A percentile compares a stretch with the other conserved stretches of the same genome.
Conservation (phyloP, 1,139 yeast genomes). For the Saccharomyces hybrid region DNA sequence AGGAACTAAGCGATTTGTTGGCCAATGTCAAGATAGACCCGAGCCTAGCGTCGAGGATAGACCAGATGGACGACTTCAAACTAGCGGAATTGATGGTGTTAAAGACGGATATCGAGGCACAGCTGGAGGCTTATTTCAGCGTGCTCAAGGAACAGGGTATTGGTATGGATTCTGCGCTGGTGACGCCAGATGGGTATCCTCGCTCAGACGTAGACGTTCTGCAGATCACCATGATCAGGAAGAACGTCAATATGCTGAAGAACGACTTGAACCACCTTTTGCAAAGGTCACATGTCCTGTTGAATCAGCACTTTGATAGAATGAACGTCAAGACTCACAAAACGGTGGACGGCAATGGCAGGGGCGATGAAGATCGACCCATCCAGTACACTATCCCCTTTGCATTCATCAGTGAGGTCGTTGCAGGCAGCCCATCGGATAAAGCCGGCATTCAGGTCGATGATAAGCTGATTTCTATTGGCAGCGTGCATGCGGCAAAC, state of each 20-base stretch:
- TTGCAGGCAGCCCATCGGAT: constrained; percentile 42
- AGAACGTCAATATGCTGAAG: constrained; percentile 55
- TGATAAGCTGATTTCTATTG: constrained; percentile 50
- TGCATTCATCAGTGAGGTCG: constrained; percentile 47
- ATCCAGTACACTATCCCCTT: constrained; percentile 40
- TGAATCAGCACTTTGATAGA: constrained; percentile 39
- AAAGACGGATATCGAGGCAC: constrained; percentile 18
- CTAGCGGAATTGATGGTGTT: constrained; percentile 7
- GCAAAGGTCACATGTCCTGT: constrained; percentile 40
- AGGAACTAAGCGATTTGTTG: neutral
- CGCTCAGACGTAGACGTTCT: constrained; percentile 75
- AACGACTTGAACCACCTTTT: constrained; percentile 58
- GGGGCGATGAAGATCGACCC: neutral
- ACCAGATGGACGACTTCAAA: neutral
- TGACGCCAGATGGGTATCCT: constrained; percentile 76
- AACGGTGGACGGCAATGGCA: neutral
- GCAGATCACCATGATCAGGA: constrained; percentile 52
- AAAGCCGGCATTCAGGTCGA: constrained; percentile 34
- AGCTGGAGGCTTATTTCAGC: constrained; percentile 14
- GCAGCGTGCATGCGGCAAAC: constrained; percentile 46
- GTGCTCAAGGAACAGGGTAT: constrained; percentile 33
- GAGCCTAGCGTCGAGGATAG: neutral
- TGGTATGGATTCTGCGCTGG: constrained; percentile 57
- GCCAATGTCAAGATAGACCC: neutral
- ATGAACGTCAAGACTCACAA: neutral